Conservation (phyloP, 202 grass and related monocot genomes). For the Carex sylvatica region DNA sequence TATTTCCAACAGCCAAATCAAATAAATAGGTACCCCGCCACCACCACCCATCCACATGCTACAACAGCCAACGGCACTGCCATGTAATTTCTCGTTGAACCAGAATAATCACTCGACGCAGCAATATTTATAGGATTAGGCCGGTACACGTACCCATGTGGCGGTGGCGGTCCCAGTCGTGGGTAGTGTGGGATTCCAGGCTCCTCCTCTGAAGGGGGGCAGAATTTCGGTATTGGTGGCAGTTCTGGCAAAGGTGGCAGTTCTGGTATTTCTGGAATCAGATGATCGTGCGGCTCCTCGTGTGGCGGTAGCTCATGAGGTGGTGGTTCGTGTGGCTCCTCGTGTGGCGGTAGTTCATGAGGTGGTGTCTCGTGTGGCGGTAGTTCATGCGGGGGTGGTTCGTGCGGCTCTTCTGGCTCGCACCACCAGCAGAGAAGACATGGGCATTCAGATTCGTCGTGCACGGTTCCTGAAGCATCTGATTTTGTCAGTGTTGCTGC, state of each 20-base stretch:
- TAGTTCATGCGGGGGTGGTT: neutral
- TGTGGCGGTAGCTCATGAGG: neutral
- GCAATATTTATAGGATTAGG: conserved; percentile 14
- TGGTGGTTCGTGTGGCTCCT: neutral
- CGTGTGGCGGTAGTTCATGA: neutral
- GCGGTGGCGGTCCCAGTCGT: neutral
- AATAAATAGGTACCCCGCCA: neutral
- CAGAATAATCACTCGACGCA: neutral
- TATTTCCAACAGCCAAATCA: neutral
- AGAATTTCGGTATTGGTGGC: conserved; percentile 14
- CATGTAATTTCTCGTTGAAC: neutral
- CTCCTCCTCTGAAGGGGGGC: conserved; percentile 13
- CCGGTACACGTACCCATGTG: neutral
- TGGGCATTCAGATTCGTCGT: conserved; percentile 10
- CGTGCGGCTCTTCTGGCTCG: neutral
- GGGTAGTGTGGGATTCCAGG: conserved; percentile 9
- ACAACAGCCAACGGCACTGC: neutral
- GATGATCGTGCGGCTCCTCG: conserved; percentile 17
- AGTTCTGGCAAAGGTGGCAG: conserved; percentile 11
- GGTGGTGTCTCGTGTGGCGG: neutral
- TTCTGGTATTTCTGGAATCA: conserved; percentile 14
- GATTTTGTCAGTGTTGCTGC: neutral
- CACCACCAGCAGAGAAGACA: conserved; percentile 24
- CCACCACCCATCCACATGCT: neutral
- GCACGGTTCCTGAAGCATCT: conserved; percentile 12